Percentiles rank a stretch among this genome's conserved stretches.
Conservation (phyloP, 2,329 filamentous ascomycete genomes). For the Xylaria polymorpha region DNA sequence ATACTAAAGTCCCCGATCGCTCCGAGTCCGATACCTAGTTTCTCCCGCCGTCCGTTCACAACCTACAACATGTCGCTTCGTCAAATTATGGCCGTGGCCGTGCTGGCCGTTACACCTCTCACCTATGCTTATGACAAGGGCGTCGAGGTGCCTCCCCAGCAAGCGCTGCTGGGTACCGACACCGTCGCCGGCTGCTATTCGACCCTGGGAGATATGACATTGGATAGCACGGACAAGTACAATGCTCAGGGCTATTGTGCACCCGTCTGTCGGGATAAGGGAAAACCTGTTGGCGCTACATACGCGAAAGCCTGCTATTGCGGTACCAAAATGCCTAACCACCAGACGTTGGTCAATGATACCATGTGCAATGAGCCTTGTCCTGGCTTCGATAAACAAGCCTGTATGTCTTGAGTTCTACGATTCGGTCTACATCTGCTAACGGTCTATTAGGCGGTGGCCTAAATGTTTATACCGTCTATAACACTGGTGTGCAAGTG, state of each 20-base stretch:
- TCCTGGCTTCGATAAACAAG: slow-evolving; percentile 68
- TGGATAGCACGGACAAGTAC: slow-evolving; percentile 43
- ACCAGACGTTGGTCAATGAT: slow-evolving; percentile 64
- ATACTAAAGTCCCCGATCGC: slow-evolving; percentile 1
- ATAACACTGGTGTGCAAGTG: slow-evolving; percentile 62
- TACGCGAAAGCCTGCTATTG: slow-evolving; percentile 76
- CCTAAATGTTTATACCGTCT: slow-evolving; percentile 58
- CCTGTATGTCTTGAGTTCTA: slow-evolving; percentile 66
- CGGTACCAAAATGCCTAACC: slow-evolving; percentile 74
- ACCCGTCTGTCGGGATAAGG: slow-evolving; percentile 55
- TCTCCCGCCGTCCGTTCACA: slow-evolving; percentile 12
- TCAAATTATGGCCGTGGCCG: slow-evolving; percentile 44
- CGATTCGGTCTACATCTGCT: slow-evolving; percentile 37
- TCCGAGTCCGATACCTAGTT: background rate
- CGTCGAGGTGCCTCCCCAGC: slow-evolving; percentile 52
- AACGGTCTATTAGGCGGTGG: slow-evolving; percentile 54
- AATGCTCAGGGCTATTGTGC: slow-evolving; percentile 60
- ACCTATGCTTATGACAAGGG: slow-evolving; percentile 39
- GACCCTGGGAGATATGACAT: slow-evolving; percentile 55
- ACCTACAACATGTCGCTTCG: slow-evolving; percentile 45
- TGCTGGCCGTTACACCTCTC: slow-evolving; percentile 46
- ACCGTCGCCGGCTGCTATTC: slow-evolving; percentile 65
- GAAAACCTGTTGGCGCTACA: slow-evolving; percentile 70
- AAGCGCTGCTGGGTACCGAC: slow-evolving; percentile 52
- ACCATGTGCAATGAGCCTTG: slow-evolving; percentile 73